A percentile compares a stretch with the other conserved stretches of the same genome.
These are phyloP conservation scores for Bothriochloa decipiens DNA, from an alignment of 176 grass and related monocot species.

Conservation along the genomic window DNA sequence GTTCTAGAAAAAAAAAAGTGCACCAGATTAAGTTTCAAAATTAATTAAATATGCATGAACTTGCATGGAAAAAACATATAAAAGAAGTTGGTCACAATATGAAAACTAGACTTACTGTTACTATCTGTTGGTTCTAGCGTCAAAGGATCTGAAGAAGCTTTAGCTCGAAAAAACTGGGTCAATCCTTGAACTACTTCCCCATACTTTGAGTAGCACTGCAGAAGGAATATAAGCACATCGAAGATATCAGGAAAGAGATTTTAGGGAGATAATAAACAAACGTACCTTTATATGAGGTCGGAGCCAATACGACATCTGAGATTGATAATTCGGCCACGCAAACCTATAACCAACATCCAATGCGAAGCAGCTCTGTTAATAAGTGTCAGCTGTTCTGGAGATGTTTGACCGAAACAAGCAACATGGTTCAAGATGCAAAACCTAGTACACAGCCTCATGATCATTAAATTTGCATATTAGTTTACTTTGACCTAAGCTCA, in stretches of 20 bases:
- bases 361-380: constrained; percentile 39
- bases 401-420: constrained; percentile 17
- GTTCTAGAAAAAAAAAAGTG: constrained; percentile 13
- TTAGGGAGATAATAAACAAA: constrained; percentile 40
- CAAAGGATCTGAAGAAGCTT: constrained; percentile 52
- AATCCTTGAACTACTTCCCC: constrained; percentile 82
- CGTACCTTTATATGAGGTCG: constrained; percentile 80
- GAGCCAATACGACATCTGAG: constrained; percentile 94
- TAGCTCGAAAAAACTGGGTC: constrained; percentile 89
- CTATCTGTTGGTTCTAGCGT: constrained; percentile 55
- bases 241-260: constrained; percentile 14
- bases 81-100: constrained; percentile 35
- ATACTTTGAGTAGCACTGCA: constrained; percentile 88
- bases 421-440: constrained; percentile 22
- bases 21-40: neutral
- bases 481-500: constrained; percentile 8
- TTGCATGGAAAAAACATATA: neutral
- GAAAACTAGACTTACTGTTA: constrained; percentile 48
- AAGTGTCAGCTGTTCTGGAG: neutral
- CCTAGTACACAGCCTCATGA: constrained; percentile 12
- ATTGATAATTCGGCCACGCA: constrained; percentile 70
- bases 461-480: constrained; percentile 18
- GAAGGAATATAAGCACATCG: constrained; percentile 30
- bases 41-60: neutral
- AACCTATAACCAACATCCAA: constrained; percentile 67